phyloP scores from a whole-genome alignment of 1,284 basidiomycete species.

The Salmacisia buchloeana region DNA sequence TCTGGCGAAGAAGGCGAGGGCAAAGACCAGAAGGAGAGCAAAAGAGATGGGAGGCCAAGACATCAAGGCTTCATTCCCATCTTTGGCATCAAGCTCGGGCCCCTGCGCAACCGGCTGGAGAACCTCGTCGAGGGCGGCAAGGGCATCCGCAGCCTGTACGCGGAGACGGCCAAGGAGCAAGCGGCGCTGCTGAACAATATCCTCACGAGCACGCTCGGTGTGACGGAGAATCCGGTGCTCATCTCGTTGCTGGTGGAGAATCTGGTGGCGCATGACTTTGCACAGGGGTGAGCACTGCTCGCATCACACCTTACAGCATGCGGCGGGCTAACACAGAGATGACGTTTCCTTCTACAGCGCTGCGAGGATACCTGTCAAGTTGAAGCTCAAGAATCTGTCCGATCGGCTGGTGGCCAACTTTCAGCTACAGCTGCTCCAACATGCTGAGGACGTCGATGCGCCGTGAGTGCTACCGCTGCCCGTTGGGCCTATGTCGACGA shows the following conservation, averaged over 20 bases:
- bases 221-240: slow-evolving; percentile 21
- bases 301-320: no score
- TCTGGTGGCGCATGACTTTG: slow-evolving; percentile 5
- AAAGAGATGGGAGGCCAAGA: not conserved
- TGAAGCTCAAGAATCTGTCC: not conserved
- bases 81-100: slow-evolving; percentile 26
- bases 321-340: no score
- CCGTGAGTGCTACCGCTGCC: not conserved
- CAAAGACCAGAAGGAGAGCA: not conserved
- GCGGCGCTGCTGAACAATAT: slow-evolving; percentile 23
- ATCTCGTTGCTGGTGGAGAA: slow-evolving; percentile 5
- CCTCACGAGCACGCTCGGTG: slow-evolving; percentile 16
- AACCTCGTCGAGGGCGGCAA: not conserved
- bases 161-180: slow-evolving; percentile 26
- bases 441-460: not conserved
- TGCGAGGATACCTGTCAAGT: not conserved
- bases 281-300: slow-evolving; percentile 10
- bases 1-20: not conserved
- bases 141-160: slow-evolving; percentile 32
- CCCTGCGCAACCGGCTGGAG: slow-evolving; percentile 16
- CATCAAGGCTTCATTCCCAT: slow-evolving; percentile 16
- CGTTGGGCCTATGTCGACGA: not conserved
- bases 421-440: not conserved
- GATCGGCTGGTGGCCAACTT: not conserved
- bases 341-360: not conserved